Evolutionary conservation across 1,284 basidiomycete species (phyloP), one percentile per base, ranked within the genome.

Genomic region (Heliocybe sulcata): DNA sequence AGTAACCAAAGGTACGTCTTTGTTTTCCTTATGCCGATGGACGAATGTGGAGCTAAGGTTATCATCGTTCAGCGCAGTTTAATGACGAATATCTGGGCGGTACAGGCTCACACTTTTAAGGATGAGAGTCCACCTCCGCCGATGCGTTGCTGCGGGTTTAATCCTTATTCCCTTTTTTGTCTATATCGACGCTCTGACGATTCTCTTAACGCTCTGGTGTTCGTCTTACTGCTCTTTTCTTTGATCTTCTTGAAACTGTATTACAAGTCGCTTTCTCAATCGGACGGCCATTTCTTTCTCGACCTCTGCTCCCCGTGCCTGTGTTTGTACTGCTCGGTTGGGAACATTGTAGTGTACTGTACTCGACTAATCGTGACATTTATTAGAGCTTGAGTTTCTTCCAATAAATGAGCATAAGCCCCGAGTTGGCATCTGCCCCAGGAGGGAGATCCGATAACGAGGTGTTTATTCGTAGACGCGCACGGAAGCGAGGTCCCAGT

Each of bases 401-500:
- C n/a, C 12, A 31, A 6, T 4, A 31, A 31, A 31, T 31, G 12
- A 31, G 12, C 4, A 6, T 6, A 31, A 31, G 12, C 4, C 6
- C 12, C 29, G 29, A 31, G 4, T 31, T 31, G 29, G 12, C 12
- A 31, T 31, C 29, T 31, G 29, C 29, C 29, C 6, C 38, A 42
- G 38, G 4, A 16, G 38, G 19, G 33, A 16, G 33, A 35, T 35
- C 9, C 9, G 16, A 35, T 35, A 9, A 35, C 16, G 33, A 35
- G n/a, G n/a, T n/a, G 38, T 6, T 49, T 20, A 52, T 35, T 52
- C 58, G 57, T 81, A 82, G 45, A 82, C 68, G 42, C 73, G 71
- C 47, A 83, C 62, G 11, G 72, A 68, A 51, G 73, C 73, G 62
- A 83, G 68, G 35, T 79, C 74, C 69, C 79, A 82, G 68, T 77